Percentiles rank a stretch among this genome's conserved stretches.
Conservation (phyloP, 148 eudicot genomes). For the Arctostaphylos glauca region DNA sequence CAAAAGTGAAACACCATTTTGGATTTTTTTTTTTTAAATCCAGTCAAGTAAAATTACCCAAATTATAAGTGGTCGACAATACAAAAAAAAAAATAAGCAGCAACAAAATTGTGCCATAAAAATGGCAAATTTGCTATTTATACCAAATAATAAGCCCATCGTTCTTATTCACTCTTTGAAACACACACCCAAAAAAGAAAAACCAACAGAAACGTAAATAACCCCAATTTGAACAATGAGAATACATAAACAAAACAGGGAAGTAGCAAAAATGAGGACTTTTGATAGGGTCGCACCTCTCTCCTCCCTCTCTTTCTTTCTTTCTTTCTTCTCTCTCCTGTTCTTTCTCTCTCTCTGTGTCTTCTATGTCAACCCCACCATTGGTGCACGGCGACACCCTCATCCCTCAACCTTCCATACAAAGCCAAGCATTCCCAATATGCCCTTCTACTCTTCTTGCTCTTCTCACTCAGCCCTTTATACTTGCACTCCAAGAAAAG, state of each 20-base stretch:
- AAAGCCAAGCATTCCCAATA: conserved; percentile 89
- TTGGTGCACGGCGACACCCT: conserved; percentile 80
- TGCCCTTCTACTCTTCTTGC: conserved; percentile 51
- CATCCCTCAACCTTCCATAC: conserved; percentile 75
- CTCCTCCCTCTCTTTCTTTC: not conserved
- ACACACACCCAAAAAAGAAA: not conserved
- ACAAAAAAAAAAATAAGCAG: not conserved
- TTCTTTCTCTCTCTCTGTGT: not conserved
- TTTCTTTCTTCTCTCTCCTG: not conserved
- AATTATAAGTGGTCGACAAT: not conserved
- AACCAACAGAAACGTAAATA: not conserved
- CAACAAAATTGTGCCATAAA: not conserved
- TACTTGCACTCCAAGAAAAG: conserved; percentile 62
- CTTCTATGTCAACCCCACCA: conserved; percentile 60
- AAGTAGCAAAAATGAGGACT: not conserved
- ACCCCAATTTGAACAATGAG: not conserved
- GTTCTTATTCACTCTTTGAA: not conserved
- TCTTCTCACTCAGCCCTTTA: conserved; percentile 30
- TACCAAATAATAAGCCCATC: not conserved
- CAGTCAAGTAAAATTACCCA: not conserved
- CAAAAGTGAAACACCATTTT: too few relatives aligned
- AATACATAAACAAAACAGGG: not conserved
- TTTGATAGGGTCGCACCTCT: not conserved
- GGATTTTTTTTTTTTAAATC: too few relatives aligned
- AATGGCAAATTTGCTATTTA: not conserved